Base-by-base conservation (phyloP, 495 filamentous ascomycete genomes). In the Aspergillus wentii region DNA sequence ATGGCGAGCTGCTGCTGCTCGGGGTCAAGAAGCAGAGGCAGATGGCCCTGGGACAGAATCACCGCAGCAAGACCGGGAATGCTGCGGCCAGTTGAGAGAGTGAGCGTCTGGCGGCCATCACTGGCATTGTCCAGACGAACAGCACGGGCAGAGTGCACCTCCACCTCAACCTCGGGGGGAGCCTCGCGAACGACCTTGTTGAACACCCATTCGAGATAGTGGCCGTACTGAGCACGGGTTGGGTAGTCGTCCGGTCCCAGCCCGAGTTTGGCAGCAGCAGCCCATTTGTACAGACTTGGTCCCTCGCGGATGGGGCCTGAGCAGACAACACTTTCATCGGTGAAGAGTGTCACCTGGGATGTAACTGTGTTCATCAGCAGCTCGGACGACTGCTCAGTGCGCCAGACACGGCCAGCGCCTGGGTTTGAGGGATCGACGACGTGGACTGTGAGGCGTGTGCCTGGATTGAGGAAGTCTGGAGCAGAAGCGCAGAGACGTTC, bases 321-420 rank as follows among this genome's bases (percentile, higher is more conserved):
- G 35, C 35, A 37, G 2, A 29, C 9, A 3, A 37, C 22, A 8
- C 35, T 37, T 3, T 37, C 21, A 17, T 37, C 35, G 4, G 35
- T 51, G 36, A 35, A 51, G 11, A 51, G 34, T 6, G 48, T 48
- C 9, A 47, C 34, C 30, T 48, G 44, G 18, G 43, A 43, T 3
- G 48, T 34, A 4, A 48, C 38, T n/a, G 48, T 48, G 35, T 51
- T 51, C 48, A 51, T 51, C 39, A 51, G 30, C 6, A 51, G 43
- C 16, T 51, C 38, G n/a, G 34, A 21, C 13, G 44, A 31, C 33
- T 48, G 48, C 17, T 23, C 29, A 9, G 35, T 43, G 25, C 39
- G 38, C 48, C 48, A 51, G 30, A 51, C 48, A 32, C 28, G 23
- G 16, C 48, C 48, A 20, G 44, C 38, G 18, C 43, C 40, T 31